A percentile compares a stretch with the other conserved stretches of the same genome.
phyloP scores from a whole-genome alignment of 441 rosid species.

The Gossypium gossypioides region DNA sequence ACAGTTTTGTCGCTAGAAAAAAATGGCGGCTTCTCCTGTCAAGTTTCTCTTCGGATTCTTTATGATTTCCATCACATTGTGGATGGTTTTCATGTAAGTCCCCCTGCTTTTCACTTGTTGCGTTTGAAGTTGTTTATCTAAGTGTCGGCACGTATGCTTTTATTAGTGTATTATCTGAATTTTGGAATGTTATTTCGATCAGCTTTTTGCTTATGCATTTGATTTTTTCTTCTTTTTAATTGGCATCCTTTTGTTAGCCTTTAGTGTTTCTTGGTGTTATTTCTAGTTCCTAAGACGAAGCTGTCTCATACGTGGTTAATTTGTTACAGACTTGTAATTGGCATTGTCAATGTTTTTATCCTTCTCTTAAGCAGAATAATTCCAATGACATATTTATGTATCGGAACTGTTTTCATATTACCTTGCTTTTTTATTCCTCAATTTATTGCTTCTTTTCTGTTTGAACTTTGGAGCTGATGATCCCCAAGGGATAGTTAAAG shows the following conservation, averaged over 20 bases:
- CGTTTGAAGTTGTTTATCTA: neutral
- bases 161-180: neutral
- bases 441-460: neutral
- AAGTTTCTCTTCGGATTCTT: constrained; percentile 85
- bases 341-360: neutral
- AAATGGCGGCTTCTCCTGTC: constrained; percentile 86
- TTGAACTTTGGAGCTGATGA: neutral
- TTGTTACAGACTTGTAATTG: neutral
- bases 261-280: neutral
- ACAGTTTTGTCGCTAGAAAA: constrained; percentile 7
- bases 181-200: constrained; percentile 1
- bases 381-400: neutral
- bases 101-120: constrained; percentile 5
- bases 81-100: constrained; percentile 88
- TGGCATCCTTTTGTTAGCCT: neutral
- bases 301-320: neutral
- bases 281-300: neutral
- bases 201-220: neutral
- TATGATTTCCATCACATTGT: constrained; percentile 59
- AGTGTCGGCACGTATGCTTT: neutral
- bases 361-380: neutral
- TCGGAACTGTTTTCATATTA: neutral
- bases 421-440: neutral
- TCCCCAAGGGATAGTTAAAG: constrained; percentile 1
- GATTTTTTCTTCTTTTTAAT: neutral